Evolutionary conservation across 306 rosid genomes (phyloP).

Genomic region (Acacia melanoxylon): DNA sequence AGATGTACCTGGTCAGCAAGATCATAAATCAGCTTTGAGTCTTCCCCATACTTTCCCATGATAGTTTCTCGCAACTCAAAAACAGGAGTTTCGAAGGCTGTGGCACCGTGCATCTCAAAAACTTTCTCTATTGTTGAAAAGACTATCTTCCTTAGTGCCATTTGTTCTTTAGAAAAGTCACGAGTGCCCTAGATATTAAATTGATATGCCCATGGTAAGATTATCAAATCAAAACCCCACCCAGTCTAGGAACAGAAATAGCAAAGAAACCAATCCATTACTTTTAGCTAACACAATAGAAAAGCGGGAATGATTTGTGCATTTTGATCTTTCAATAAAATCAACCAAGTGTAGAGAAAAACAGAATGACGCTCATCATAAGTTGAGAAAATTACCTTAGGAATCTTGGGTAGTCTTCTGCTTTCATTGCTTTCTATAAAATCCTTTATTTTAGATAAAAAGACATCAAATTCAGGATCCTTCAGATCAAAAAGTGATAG

Average conservation of each 20-base stretch:
- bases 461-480: constrained; percentile 48
- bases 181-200: constrained; percentile 74
- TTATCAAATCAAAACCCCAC: constrained; percentile 18
- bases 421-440: constrained; percentile 86
- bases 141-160: constrained; percentile 82
- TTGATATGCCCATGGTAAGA: constrained; percentile 41
- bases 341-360: neutral
- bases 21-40: constrained; percentile 92
- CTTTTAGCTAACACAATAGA: constrained; percentile 10
- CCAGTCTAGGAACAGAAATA: constrained; percentile 23
- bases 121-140: constrained; percentile 76
- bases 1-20: constrained; percentile 93
- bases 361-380: neutral
- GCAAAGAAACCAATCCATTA: constrained; percentile 11
- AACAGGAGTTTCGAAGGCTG: constrained; percentile 91
- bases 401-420: constrained; percentile 93
- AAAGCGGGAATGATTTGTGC: neutral
- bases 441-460: constrained; percentile 69
- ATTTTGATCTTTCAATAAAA: neutral
- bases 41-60: constrained; percentile 96
- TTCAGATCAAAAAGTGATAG: constrained; percentile 59
- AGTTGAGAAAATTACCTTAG: constrained; percentile 63
- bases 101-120: constrained; percentile 98
- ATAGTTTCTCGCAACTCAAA: constrained; percentile 94
- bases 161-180: constrained; percentile 95